Evolutionary conservation across 2,329 filamentous ascomycete genomes (phyloP), one percentile per base, ranked within the genome.

Genomic region (Phialophora chinensis): DNA sequence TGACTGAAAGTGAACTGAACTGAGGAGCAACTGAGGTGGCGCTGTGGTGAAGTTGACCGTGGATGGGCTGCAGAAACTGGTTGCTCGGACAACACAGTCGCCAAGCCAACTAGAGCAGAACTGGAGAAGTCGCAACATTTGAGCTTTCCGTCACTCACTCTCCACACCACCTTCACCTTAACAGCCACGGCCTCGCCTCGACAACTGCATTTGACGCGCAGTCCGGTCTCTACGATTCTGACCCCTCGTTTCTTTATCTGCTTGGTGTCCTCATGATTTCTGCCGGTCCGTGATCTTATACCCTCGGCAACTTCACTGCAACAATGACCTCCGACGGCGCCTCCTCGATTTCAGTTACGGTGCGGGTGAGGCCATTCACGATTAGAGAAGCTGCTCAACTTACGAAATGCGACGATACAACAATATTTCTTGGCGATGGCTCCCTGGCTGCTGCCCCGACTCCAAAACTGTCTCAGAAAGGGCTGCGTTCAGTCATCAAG

Each of bases 331-430:
- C 76, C 65, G 79, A 77, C 68, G 80, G 80, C 71, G 79, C 82
- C 68, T 83, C 82, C 23, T 84, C 82, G 12, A 84, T 84, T 67
- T 81, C 78, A 47, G 82, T 84, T 70, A 77, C 81, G 44, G 86
- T 90, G 70, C 82, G 87, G 78, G 87, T 90, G 58, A 83, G 87
- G 67, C 87, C 87, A 25, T 90, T 90, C 74, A 90, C 87, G 12
- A 97, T 98, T 73, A 86, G 93, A 81, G 95, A 99, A 84, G 95
- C 95, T 72, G 95, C 95, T 49, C 94, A 98, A 81, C 82, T 99
- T 84, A 81, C 82, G 35, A 84, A 84, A 78, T 80, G 79, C 74
- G 94, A 99, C 73, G 94, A 97, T 78, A 89, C 90, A 62, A 93
- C 92, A 4, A 79, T 97, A 44, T 99, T 99, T 77, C 86, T 99